Evolutionary conservation across 2,329 filamentous ascomycete genomes (phyloP).

Genomic region (Scedosporium dehoogii): DNA sequence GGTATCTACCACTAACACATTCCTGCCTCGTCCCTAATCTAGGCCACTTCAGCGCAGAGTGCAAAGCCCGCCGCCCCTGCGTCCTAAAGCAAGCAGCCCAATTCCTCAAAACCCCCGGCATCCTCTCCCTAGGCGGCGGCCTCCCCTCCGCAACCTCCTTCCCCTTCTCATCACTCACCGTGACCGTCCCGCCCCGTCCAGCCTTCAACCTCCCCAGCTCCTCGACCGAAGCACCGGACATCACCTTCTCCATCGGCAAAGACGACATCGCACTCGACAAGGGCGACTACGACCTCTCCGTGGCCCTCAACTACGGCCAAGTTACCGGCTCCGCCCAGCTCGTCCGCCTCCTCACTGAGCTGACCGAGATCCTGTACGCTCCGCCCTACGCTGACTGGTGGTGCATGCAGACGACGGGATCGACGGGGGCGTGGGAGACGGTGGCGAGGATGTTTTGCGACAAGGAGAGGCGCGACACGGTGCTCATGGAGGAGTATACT

Average conservation of each 20-base stretch:
- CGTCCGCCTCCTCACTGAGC: conserved; percentile 84
- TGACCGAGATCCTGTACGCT: conserved; percentile 81
- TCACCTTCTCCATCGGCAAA: conserved; percentile 62
- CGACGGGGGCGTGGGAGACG: conserved; percentile 78
- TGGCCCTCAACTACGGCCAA: conserved; percentile 89
- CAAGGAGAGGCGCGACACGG: conserved; percentile 57
- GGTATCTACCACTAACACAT: neutral
- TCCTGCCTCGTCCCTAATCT: neutral
- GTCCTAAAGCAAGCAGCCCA: conserved; percentile 77
- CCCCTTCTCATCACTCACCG: conserved; percentile 68
- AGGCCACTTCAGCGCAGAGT: conserved; percentile 55
- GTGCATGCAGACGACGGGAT: conserved; percentile 73
- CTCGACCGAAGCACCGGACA: conserved; percentile 39
- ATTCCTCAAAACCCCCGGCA: conserved; percentile 67
- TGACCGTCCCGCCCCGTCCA: conserved; percentile 55
- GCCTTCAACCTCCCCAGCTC: conserved; percentile 56
- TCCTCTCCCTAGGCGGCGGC: conserved; percentile 89
- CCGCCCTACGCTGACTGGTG: conserved; percentile 89
- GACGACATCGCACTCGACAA: conserved; percentile 48
- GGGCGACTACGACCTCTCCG: conserved; percentile 59
- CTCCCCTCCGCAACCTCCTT: conserved; percentile 86
- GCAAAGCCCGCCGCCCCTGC: conserved; percentile 48
- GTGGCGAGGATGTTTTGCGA: conserved; percentile 71
- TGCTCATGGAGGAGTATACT: conserved; percentile 85
- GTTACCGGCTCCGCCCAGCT: conserved; percentile 78